Conservation (phyloP, 345 rosid genomes). For the Eutrema heterophyllum region DNA sequence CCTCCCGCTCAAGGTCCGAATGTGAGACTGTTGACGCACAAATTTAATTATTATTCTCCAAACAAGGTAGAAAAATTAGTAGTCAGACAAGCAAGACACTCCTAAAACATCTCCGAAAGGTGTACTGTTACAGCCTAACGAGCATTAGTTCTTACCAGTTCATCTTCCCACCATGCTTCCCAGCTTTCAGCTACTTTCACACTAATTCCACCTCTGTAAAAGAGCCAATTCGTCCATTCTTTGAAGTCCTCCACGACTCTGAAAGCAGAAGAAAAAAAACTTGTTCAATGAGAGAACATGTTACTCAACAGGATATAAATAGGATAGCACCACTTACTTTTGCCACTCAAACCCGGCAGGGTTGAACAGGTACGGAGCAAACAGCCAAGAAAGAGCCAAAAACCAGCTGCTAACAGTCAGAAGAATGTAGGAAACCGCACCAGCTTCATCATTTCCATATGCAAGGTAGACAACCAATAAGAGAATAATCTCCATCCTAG, state of each 20-base stretch:
- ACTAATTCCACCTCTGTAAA: constrained; percentile 98
- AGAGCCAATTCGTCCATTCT: constrained; percentile 99
- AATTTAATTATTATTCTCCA: neutral
- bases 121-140: constrained; percentile 4
- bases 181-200: constrained; percentile 98
- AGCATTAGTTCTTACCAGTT: too few relatives aligned
- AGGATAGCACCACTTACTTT: constrained; percentile 49
- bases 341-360: constrained; percentile 99
- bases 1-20: constrained; percentile 80
- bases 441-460: constrained; percentile 77
- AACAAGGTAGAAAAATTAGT: neutral
- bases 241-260: constrained; percentile 96
- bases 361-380: constrained; percentile 93
- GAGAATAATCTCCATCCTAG: constrained; percentile 82
- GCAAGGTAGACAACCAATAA: constrained; percentile 77
- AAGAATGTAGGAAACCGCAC: constrained; percentile 76
- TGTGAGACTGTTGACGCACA: constrained; percentile 60
- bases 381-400: constrained; percentile 94
- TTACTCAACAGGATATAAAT: neutral
- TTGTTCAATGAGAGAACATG: constrained; percentile 1
- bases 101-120: neutral
- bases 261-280: constrained; percentile 14
- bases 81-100: neutral
- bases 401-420: constrained; percentile 94
- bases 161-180: constrained; percentile 99